Evolutionary conservation across 495 filamentous ascomycete species (phyloP).

Genomic region (Penicillium desertorum): DNA sequence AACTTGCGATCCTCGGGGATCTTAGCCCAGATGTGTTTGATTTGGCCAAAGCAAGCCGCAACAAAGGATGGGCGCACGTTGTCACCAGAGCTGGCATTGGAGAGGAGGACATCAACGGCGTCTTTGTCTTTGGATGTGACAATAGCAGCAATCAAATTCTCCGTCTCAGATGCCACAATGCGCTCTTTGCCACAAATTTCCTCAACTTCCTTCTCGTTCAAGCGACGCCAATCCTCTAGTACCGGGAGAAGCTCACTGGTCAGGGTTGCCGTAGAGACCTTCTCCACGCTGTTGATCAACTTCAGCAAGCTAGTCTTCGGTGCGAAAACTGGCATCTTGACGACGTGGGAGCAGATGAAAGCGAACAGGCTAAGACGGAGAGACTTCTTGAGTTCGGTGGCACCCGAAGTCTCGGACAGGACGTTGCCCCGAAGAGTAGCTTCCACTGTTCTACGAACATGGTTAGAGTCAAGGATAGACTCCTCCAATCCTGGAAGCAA

Average conservation of each 20-base stretch:
- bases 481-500: slow-evolving; percentile 76
- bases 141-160: slow-evolving; percentile 58
- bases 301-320: slow-evolving; percentile 68
- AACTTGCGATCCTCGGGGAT: slow-evolving; percentile 64
- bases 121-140: slow-evolving; percentile 66
- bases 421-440: slow-evolving; percentile 51
- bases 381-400: slow-evolving; percentile 62
- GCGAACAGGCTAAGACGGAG: slow-evolving; percentile 62
- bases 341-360: slow-evolving; percentile 73
- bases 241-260: slow-evolving; percentile 68
- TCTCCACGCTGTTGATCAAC: slow-evolving; percentile 68
- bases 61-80: slow-evolving; percentile 52
- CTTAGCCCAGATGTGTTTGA: slow-evolving; percentile 67
- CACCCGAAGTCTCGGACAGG: slow-evolving; percentile 36
- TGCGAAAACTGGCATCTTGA: slow-evolving; percentile 61
- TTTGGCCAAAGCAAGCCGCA: slow-evolving; percentile 59
- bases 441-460: slow-evolving; percentile 61
- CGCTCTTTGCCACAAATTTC: slow-evolving; percentile 55
- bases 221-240: slow-evolving; percentile 61
- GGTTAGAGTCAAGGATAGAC: slow-evolving; percentile 68
- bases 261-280: slow-evolving; percentile 62
- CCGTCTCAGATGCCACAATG: slow-evolving; percentile 56
- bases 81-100: slow-evolving; percentile 49
- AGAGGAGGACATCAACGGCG: slow-evolving; percentile 60
- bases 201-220: slow-evolving; percentile 45